These are phyloP conservation scores for Boletales sp. DNA, from an alignment of 768 basidiomycete genomes.

Conservation along the genomic window DNA sequence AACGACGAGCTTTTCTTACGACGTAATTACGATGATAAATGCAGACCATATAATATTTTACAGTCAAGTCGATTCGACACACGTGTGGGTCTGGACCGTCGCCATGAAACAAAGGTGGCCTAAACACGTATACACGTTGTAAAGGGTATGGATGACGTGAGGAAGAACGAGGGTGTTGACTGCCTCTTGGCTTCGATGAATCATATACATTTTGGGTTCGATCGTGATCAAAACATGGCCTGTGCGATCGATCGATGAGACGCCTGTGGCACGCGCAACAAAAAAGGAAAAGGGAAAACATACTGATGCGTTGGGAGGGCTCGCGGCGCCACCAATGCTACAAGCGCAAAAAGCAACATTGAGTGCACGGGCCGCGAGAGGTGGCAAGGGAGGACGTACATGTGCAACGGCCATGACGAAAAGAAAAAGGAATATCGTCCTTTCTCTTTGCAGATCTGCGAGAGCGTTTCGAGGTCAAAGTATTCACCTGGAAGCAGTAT, in stretches of 20 bases:
- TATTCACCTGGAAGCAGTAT: constrained; percentile 48
- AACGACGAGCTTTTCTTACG: constrained; percentile 22
- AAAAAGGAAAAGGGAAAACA: constrained; percentile 28
- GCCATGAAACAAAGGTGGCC: neutral
- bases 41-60: constrained; percentile 12
- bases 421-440: constrained; percentile 73
- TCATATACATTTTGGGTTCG: neutral
- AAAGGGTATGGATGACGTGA: neutral
- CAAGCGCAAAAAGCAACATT: neutral
- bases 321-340: constrained; percentile 63
- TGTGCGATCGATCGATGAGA: neutral
- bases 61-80: neutral
- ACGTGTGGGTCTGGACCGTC: no score
- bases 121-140: neutral
- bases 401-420: constrained; percentile 70
- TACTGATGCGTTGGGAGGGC: constrained; percentile 69
- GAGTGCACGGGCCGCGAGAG: no score
- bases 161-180: no score
- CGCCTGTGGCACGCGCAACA: neutral
- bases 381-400: constrained; percentile 38
- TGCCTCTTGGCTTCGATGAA: no score
- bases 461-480: constrained; percentile 66
- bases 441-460: constrained; percentile 51
- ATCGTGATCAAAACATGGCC: neutral
- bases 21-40: constrained; percentile 22